Evolutionary conservation across 345 rosid genomes (phyloP), one percentile per base, ranked within the genome.

Genomic region (Eutrema japonicum): DNA sequence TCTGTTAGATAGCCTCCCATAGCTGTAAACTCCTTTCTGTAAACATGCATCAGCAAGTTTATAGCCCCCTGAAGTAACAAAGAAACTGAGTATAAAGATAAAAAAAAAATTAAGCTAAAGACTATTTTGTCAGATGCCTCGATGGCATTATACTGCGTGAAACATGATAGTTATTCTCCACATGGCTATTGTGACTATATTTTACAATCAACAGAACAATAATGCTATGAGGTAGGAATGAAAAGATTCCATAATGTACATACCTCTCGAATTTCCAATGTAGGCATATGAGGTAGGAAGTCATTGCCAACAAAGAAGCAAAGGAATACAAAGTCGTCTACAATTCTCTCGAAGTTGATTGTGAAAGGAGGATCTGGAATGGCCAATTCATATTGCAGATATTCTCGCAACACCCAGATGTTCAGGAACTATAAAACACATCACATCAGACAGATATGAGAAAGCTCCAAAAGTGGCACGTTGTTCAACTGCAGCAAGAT

Each of bases 241-340:
- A 58, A 70, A 43, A 42, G 61, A 41, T 3, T 13, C 40, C 11
- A 70, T 55, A 47, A 33, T 52, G 40, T 35, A 32, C 83, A 60
- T 81, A 90, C 99, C 98, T 96, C 99, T 81, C 97, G 83, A 67
- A 92, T 96, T 83, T 96, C 99, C 83, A 92, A 66, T 12, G 99
- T 96, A 42, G 99, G 99, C 98, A 96, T 89, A 76, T 92, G 99
- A 4, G 98, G 99, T 70, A 96, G 88, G 77, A 96, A 96, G 88
- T 92, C 99, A 71, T 96, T 96, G 80, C 99, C 99, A 71, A 96
- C 98, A 81, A 96, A 96, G 76, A 96, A 96, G 82, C 99, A 96
- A 27, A 96, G 68, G 78, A 92, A 96, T 37, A 96, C 97, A 89
- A 96, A 96, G 81, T 96, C 98, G 48, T 96, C 98, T 73, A 96